These are phyloP conservation scores for Peronospora destructor DNA, from an alignment of 352 stramenopile species.

Conservation along the genomic window DNA sequence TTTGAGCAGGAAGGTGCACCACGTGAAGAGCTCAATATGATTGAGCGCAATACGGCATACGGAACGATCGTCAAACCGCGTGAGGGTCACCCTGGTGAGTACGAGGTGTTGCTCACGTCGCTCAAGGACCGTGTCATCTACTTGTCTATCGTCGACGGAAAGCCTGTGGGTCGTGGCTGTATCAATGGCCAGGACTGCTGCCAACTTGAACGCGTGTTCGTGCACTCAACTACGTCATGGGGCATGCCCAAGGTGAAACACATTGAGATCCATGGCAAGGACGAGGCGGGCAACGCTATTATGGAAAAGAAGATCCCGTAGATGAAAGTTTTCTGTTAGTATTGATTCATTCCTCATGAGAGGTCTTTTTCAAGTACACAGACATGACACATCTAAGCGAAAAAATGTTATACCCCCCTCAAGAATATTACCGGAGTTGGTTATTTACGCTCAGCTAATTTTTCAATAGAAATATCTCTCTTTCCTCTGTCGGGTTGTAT, in stretches of 20 bases:
- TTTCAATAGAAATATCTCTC: no score
- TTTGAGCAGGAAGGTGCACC: constrained; percentile 79
- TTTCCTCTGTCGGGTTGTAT: not conserved
- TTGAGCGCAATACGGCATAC: constrained; percentile 83
- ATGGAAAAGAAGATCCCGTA: constrained; percentile 86
- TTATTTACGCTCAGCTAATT: no score
- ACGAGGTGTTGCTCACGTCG: constrained; percentile 69
- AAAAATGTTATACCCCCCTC: no score
- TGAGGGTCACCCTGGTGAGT: constrained; percentile 60
- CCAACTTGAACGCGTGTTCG: constrained; percentile 74
- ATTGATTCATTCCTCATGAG: no score
- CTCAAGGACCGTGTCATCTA: constrained; percentile 78
- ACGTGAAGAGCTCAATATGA: constrained; percentile 82
- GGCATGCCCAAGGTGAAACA: constrained; percentile 85
- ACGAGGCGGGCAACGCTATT: constrained; percentile 49
- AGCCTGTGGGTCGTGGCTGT: constrained; percentile 52
- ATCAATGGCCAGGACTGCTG: constrained; percentile 74
- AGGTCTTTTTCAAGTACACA: no score
- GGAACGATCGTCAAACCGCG: constrained; percentile 65
- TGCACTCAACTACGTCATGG: constrained; percentile 81
- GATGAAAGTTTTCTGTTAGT: not conserved
- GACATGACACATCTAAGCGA: no score
- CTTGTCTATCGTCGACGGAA: constrained; percentile 70
- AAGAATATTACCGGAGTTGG: no score
- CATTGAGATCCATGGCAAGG: constrained; percentile 84